Conservation (phyloP, 2,329 filamentous ascomycete genomes). For the Hymenoscyphus scutula region DNA sequence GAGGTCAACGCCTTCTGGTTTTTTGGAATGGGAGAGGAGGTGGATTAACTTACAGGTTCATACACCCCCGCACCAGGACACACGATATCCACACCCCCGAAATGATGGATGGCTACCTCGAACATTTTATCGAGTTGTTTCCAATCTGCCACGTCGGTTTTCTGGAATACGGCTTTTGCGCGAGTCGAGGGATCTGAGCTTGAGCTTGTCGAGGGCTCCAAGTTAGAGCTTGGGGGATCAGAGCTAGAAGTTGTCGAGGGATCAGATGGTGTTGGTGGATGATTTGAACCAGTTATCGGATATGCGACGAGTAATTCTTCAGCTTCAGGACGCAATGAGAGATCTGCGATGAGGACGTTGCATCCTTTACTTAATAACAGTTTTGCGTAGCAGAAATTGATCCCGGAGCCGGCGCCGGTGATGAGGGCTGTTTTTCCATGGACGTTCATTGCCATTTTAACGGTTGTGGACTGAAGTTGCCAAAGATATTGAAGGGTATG, state of each 20-base stretch:
- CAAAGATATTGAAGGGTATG: no score
- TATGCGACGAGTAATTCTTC: slow-evolving; percentile 33
- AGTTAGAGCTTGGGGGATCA: no score
- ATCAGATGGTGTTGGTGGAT: no score
- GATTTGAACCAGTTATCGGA: no score
- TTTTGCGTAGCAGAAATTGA: slow-evolving; percentile 45
- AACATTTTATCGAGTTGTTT: slow-evolving; percentile 40
- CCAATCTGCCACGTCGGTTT: slow-evolving; percentile 47
- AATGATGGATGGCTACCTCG: slow-evolving; percentile 36
- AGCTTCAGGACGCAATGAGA: slow-evolving; percentile 44
- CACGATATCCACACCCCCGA: slow-evolving; percentile 40
- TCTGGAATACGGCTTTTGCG: slow-evolving; percentile 41
- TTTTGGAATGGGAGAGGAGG: no score
- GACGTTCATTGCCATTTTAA: slow-evolving; percentile 36
- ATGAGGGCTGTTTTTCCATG: slow-evolving; percentile 50
- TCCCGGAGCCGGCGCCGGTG: slow-evolving; percentile 55
- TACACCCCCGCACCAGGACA: slow-evolving; percentile 48
- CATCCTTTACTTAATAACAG: slow-evolving; percentile 43
- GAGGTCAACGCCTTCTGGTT: no score
- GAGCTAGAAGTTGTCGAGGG: no score
- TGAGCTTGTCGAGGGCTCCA: no score
- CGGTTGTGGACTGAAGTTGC: no score
- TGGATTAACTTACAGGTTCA: slow-evolving; percentile 38
- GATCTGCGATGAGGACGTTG: slow-evolving; percentile 47
- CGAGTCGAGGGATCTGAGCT: no score